Conservation (phyloP, 805 yeast species). For the Starmerella stellata region DNA sequence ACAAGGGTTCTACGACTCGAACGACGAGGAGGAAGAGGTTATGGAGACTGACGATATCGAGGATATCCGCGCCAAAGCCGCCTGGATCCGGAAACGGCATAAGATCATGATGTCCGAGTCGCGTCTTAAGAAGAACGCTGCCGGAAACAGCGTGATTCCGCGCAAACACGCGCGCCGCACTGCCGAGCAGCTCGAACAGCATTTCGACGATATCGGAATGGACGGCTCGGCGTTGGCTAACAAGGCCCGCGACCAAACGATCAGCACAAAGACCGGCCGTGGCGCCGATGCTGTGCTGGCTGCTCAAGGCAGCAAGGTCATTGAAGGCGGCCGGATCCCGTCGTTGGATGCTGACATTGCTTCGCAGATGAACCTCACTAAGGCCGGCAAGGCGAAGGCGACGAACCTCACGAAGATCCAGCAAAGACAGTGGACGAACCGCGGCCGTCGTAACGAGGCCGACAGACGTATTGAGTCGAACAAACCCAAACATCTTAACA, state of each 20-base stretch:
- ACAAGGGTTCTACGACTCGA: constrained; percentile 92
- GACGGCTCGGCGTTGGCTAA: constrained; percentile 53
- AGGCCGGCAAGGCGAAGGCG: constrained; percentile 57
- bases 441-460: constrained; percentile 86
- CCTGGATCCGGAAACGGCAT: constrained; percentile 90
- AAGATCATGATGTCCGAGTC: constrained; percentile 82
- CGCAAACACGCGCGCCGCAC: constrained; percentile 49
- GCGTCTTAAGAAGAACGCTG: constrained; percentile 67
- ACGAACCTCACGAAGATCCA: constrained; percentile 73
- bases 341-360: constrained; percentile 67
- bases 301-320: constrained; percentile 28
- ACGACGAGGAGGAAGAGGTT: constrained; percentile 42
- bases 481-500: constrained; percentile 81
- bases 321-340: constrained; percentile 28
- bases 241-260: constrained; percentile 24
- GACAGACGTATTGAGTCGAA: constrained; percentile 78
- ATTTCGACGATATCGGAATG: constrained; percentile 78
- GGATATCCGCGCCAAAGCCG: constrained; percentile 68
- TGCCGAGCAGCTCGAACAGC: constrained; percentile 64
- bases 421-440: constrained; percentile 83
- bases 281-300: constrained; percentile 72
- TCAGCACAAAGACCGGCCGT: constrained; percentile 25
- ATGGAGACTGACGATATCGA: constrained; percentile 44
- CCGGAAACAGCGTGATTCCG: constrained; percentile 84
- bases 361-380: constrained; percentile 22